Conservation (phyloP, 169 alveolate species). For the Plasmodium billcollinsi region DNA sequence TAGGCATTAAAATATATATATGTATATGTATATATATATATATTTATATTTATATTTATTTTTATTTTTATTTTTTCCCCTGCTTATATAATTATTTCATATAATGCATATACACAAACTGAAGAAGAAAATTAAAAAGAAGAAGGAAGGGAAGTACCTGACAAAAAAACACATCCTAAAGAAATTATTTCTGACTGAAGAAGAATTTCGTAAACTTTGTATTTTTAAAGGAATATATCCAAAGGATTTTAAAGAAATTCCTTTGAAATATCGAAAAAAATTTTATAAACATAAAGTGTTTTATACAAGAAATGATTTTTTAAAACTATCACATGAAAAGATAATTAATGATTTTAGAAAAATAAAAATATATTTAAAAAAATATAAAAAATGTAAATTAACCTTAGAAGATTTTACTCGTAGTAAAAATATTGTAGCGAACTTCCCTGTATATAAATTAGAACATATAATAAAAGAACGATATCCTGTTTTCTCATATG, state of each 20-base stretch:
- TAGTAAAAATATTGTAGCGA: slow-evolving; percentile 88
- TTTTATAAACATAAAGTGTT: slow-evolving; percentile 87
- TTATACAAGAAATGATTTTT: slow-evolving; percentile 89
- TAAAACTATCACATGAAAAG: slow-evolving; percentile 95
- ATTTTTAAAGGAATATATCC: slow-evolving; percentile 99
- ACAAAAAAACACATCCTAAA: slow-evolving; percentile 94
- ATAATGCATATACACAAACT: slow-evolving; percentile 75
- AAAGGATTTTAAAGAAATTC: slow-evolving; percentile 97
- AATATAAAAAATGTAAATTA: slow-evolving; percentile 93
- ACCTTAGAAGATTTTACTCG: slow-evolving; percentile 90
- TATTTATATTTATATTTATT: neutral
- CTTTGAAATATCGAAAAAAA: slow-evolving; percentile 83
- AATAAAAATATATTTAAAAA: slow-evolving; percentile 91
- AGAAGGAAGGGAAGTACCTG: slow-evolving; percentile 92
- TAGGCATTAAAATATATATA: too few relatives aligned
- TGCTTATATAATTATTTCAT: neutral
- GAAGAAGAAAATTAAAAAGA: slow-evolving; percentile 90
- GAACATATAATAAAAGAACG: slow-evolving; percentile 96
- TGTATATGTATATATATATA: neutral
- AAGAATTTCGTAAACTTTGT: slow-evolving; percentile 97
- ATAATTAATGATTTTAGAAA: slow-evolving; percentile 91
- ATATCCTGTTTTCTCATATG: slow-evolving; percentile 97
- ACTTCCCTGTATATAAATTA: slow-evolving; percentile 93
- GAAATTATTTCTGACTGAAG: slow-evolving; percentile 92
- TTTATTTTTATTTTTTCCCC: neutral